Base-by-base conservation (phyloP, 1,284 basidiomycete species). In the Phylloboletellus chloephorus region DNA sequence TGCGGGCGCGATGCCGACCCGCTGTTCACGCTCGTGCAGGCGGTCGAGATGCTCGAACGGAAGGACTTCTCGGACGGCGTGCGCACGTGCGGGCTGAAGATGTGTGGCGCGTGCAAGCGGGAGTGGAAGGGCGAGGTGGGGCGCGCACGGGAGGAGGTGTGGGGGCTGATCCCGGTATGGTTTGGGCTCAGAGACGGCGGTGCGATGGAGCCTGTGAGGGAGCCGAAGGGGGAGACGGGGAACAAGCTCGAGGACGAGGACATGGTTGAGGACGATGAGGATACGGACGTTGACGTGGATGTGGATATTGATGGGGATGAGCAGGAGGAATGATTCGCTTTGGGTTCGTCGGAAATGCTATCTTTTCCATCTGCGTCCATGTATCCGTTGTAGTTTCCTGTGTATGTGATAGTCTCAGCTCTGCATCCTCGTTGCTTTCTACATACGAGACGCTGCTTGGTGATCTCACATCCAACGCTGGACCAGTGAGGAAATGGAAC, bases 1-100 rank as follows among this genome's bases (percentile, higher is more conserved):
- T 71, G 67, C 40, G 83, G 83, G 31, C 68, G 83, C 21, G 82
- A 86, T 52, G 82, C 78, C 3, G 82, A 86, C 53, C 79, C 81
- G 43, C 60, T 86, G 16, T 83, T 72, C 54, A 79, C 81, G 43
- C 71, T 86, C 29, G 52, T 67, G 7, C 82, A 84, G 58, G 77
- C 78, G 13, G 67, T 69, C 32, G 80, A 82, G 49, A 84, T 86
- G 82, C 67, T 86, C 36, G 69, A 70, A 17, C 67, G 82, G 36
- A 78, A 71, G 43, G 82, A 85, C 58, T 83, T 82, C 56, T 75
- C 74, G 31, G 77, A 82, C 57, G 81, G 78, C 7, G 68, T 68
- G 46, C 65, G 64, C 45, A 67, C 69, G 54, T 70, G 76, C 46
- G 78, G 76, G 37, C 54, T 86, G 50, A 69, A 68, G 56, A 72